phyloP scores from a whole-genome alignment of 257 asterid genomes.

The Leonotis leonurus region DNA sequence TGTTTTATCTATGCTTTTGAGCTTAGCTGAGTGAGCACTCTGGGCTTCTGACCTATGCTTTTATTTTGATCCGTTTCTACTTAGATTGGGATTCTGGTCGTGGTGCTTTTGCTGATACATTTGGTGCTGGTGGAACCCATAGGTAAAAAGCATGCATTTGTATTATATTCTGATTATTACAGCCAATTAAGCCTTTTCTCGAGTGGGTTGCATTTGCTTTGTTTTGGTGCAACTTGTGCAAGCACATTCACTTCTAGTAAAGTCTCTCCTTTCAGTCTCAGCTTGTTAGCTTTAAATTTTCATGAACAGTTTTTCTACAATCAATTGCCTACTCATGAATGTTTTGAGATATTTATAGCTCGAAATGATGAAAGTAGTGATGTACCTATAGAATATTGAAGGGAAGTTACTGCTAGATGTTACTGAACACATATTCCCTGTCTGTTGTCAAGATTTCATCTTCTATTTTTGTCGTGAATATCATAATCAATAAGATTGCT shows the following conservation, averaged over 20 bases:
- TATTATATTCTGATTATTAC: constrained; percentile 2
- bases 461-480: not conserved
- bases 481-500: not conserved
- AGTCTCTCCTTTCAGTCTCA: not conserved
- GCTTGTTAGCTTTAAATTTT: not conserved
- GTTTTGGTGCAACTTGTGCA: constrained; percentile 5
- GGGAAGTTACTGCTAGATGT: not conserved
- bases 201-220: not conserved
- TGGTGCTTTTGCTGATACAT: constrained; percentile 57
- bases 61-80: constrained; percentile 2
- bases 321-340: constrained; percentile 1
- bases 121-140: constrained; percentile 49
- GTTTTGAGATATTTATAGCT: not conserved
- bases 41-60: not conserved
- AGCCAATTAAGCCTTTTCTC: not conserved
- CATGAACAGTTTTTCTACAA: not conserved
- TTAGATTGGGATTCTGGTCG: constrained; percentile 88
- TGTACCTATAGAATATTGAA: not conserved
- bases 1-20: not conserved
- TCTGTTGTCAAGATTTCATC: not conserved
- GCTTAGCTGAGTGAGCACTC: not conserved
- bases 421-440: not conserved
- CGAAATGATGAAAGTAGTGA: constrained; percentile 4
- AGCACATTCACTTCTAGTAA: not conserved
- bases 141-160: constrained; percentile 36